Evolutionary conservation across 345 rosid species (phyloP).

Genomic region (Syzygium aqueum): DNA sequence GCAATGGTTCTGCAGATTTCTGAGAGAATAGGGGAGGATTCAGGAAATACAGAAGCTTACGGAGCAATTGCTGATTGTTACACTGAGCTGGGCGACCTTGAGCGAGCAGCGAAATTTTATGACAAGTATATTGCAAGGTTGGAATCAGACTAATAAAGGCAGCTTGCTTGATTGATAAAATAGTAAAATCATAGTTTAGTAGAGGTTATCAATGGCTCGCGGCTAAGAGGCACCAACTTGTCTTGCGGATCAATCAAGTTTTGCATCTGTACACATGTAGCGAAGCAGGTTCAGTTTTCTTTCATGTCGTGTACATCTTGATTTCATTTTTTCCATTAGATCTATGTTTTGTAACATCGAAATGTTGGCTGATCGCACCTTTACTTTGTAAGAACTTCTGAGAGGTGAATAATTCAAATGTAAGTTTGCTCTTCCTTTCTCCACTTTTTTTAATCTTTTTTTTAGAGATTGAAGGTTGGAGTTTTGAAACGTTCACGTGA

Average conservation of each 20-base stretch:
- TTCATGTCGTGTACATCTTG: not conserved
- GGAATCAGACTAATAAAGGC: conserved; percentile 44
- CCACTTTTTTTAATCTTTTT: not conserved
- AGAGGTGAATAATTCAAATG: not conserved
- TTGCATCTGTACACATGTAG: not conserved
- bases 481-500: not conserved
- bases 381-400: not conserved
- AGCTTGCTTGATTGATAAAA: not conserved
- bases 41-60: conserved; percentile 89
- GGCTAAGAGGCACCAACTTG: not conserved
- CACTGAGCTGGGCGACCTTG: conserved; percentile 91
- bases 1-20: conserved; percentile 74
- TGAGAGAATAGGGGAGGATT: conserved; percentile 56
- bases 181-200: not conserved
- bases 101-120: conserved; percentile 74
- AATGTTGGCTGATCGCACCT: not conserved
- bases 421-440: not conserved
- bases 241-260: not conserved
- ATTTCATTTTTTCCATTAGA: not conserved
- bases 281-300: not conserved
- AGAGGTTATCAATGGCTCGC: not conserved
- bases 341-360: not conserved
- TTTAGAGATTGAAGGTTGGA: not conserved
- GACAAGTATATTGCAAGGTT: conserved; percentile 74
- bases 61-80: conserved; percentile 96